Base-by-base conservation (phyloP, 2,329 filamentous ascomycete species). In the Epichloe elymi region DNA sequence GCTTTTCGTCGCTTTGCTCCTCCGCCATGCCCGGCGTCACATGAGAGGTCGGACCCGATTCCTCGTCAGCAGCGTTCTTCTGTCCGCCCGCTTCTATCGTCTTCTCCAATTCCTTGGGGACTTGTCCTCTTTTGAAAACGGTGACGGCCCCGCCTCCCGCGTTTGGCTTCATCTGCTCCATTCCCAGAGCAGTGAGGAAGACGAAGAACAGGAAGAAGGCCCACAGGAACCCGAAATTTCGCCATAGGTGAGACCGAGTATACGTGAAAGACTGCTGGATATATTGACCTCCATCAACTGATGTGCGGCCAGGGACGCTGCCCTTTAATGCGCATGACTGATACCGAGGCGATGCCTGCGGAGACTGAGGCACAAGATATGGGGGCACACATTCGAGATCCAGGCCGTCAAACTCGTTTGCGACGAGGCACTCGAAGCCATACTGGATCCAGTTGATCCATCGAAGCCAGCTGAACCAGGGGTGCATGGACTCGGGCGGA, bases 191-290 rank as follows among this genome's bases (percentile, higher is more conserved):
- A 0, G 86, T 91, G 33, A 91, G 66, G 11, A 82, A 57, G 12
- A 94, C 77, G 60, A 91, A 94, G 5, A 88, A 74, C 1, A 87
- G 72, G 1, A 80, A 78, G 57, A 88, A 93, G 0, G 83, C 86
- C 57, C 90, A 80, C 1, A 93, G 67, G 3, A 90, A 82, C 35
- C 84, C 86, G 59, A 86, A 88, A 62, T 91, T 89, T 3, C 86
- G 80, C 84, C 84, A 87, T 7, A 83, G 67, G 57, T 87, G 75
- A 0, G 68, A 65, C 1, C 74, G 67, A 4, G 66, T 70, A 60
- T 86, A 87, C 2, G 68, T 63, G 56, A 78, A 83, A 4, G 66
- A 62, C 65, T 70, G 8, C 65, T 65, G 20, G 58, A 86, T 68
- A 48, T 82, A 86, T 0, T 66, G 67, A 14, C 74, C 69, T 0